These are phyloP conservation scores for Phytophthora tubulina DNA, from an alignment of 352 stramenopile genomes.

Conservation along the genomic window DNA sequence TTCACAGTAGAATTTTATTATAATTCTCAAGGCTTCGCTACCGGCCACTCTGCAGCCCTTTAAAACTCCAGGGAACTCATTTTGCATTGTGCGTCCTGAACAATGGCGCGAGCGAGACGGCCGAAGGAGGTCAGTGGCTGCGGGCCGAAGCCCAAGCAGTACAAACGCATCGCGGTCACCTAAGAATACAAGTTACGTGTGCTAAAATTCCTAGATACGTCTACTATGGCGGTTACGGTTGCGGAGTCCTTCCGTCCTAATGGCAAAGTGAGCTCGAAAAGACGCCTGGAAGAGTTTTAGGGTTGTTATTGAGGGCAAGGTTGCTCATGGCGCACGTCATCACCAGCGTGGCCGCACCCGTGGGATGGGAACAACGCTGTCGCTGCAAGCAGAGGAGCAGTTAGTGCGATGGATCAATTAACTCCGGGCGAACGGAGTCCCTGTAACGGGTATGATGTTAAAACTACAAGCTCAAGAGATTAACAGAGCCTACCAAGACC, in stretches of 20 bases:
- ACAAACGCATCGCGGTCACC: too few species aligned
- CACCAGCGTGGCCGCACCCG: slow-evolving; percentile 1
- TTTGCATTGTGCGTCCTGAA: too few species aligned
- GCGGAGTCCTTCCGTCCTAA: background rate
- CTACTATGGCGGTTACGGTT: slow-evolving; percentile 4
- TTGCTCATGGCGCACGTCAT: background rate
- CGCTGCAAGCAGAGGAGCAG: slow-evolving; percentile 6
- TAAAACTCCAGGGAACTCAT: too few species aligned
- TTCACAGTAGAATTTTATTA: too few species aligned
- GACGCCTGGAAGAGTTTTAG: slow-evolving; percentile 12
- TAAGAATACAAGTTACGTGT: slow-evolving; percentile 10
- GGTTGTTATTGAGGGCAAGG: slow-evolving; percentile 14
- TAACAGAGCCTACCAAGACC: background rate
- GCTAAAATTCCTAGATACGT: slow-evolving; percentile 12
- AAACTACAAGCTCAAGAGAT: slow-evolving; percentile 18
- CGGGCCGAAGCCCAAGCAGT: too few species aligned
- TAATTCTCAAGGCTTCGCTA: too few species aligned
- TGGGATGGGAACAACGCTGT: background rate
- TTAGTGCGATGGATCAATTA: slow-evolving; percentile 10
- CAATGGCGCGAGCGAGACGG: too few species aligned
- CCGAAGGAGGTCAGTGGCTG: too few species aligned
- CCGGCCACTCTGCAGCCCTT: too few species aligned
- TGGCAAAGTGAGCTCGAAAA: slow-evolving; percentile 1
- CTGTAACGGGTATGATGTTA: slow-evolving; percentile 10
- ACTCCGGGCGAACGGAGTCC: slow-evolving; percentile 8